Percentiles rank a stretch among this genome's conserved stretches.
Conservation (phyloP, 192 early-diverging fungal species). For the Coemansia sp. region DNA sequence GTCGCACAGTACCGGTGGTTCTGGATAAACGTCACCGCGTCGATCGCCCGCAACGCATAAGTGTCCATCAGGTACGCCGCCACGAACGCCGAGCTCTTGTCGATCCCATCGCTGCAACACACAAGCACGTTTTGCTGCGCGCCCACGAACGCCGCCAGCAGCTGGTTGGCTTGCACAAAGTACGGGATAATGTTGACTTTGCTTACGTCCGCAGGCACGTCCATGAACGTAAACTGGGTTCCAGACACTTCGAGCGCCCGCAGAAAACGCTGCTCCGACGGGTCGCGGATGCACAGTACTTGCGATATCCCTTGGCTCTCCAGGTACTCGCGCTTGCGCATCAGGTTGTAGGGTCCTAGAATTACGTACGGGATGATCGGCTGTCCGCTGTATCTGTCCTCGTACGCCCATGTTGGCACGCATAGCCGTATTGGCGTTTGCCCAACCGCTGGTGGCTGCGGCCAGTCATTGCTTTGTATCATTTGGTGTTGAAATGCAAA, state of each 20-base stretch:
- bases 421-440: conserved; percentile 28
- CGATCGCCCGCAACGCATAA: conserved; percentile 63
- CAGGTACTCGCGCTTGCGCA: conserved; percentile 63
- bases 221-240: conserved; percentile 68
- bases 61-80: conserved; percentile 89
- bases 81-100: conserved; percentile 82
- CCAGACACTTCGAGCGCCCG: conserved; percentile 55
- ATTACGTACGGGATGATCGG: conserved; percentile 59
- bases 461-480: conserved; percentile 21
- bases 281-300: conserved; percentile 76
- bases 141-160: conserved; percentile 57
- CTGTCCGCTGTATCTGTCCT: conserved; percentile 45
- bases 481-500: not conserved
- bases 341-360: conserved; percentile 78
- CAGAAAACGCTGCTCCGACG: conserved; percentile 67
- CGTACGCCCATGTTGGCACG: conserved; percentile 39
- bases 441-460: conserved; percentile 23
- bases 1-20: conserved; percentile 76
- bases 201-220: conserved; percentile 77
- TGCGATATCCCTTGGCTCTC: conserved; percentile 68
- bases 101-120: conserved; percentile 82
- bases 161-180: conserved; percentile 65
- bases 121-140: conserved; percentile 62
- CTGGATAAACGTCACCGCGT: conserved; percentile 84
- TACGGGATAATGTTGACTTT: conserved; percentile 79